These are phyloP conservation scores for Aspergillus uvarum DNA, from an alignment of 2,329 filamentous ascomycete species.

Conservation along the genomic window DNA sequence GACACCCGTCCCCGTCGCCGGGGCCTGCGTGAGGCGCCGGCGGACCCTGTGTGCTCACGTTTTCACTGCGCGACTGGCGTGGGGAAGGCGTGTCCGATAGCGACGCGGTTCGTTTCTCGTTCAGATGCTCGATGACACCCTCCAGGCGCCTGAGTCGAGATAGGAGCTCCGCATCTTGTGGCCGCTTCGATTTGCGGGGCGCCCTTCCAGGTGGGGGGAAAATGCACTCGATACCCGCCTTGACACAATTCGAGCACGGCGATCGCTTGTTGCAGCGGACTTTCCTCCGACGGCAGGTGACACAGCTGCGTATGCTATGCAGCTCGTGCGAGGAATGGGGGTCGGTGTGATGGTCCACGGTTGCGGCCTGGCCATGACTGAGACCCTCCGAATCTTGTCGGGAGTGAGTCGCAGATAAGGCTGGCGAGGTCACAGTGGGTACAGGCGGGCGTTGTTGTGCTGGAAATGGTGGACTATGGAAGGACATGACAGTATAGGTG, in stretches of 20 bases:
- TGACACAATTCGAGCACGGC: conserved; percentile 50
- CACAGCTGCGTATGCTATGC: conserved; percentile 44
- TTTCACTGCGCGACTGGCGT: conserved; percentile 10
- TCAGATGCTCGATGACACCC: conserved; percentile 60
- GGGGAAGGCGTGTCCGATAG: conserved; percentile 9
- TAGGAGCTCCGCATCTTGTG: conserved; percentile 59
- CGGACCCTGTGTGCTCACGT: not conserved
- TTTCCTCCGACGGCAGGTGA: conserved; percentile 49
- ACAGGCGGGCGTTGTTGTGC: conserved; percentile 8
- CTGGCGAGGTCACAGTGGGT: conserved; percentile 6
- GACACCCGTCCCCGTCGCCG: conserved; percentile 12
- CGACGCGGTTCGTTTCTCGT: conserved; percentile 40
- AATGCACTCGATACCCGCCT: conserved; percentile 58
- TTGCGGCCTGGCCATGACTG: conserved; percentile 7
- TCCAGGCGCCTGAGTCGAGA: conserved; percentile 59
- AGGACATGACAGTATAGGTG: conserved; percentile 19
- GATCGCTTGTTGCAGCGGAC: conserved; percentile 51
- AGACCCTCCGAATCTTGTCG: conserved; percentile 3
- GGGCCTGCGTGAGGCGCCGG: not conserved
- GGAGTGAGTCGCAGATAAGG: conserved; percentile 5
- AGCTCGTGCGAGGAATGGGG: conserved; percentile 19
- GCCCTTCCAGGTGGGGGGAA: conserved; percentile 63
- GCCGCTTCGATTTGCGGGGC: conserved; percentile 58
- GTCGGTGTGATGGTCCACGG: not conserved
- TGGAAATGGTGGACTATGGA: not conserved